Evolutionary conservation across 106 monocot genomes (phyloP), one percentile per base, ranked within the genome.

Genomic region (Cymbidium sinense): DNA sequence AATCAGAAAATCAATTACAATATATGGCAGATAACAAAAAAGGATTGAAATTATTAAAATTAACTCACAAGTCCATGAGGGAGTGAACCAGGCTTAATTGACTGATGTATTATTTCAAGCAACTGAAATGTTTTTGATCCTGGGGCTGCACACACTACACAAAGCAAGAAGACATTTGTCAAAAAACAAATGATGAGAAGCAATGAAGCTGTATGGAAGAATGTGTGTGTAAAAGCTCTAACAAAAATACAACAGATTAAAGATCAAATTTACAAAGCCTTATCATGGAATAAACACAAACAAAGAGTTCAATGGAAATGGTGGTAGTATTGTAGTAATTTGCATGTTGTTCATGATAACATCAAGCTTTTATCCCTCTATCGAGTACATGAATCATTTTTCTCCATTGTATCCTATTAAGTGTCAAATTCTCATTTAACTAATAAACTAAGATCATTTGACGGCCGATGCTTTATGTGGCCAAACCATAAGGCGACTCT

Each of bases 81-180:
- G 74, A 99, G 91, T 72, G 74, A 65, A 75, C 98, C 94, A 78
- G 81, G 85, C 70, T 87, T 79, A 55, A 81, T 51, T 80, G 87
- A 86, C 74, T 90, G 84, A 50, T 99, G 98, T 79, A 99, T 99
- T 78, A 99, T 86, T 83, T 99, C 98, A 84, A 99, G 98, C 76
- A 99, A 87, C 78, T 99, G 94, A 83, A 99, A 99, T 28, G 98
- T 99, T 87, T 99, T 99, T 21, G 98, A 99, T 78, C 98, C 98
- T 36, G 98, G 98, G 74, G 98, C 98, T 62, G 98, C 98, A 84
- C 98, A 99, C 98, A 94, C 98, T 99, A 86, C 86, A 92, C 34
- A 83, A 12, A 73, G 18, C 20, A 79, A 67, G 44, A 74, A 51
- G 36, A 50, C 6, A 19, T 67, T 37, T 50, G 27, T 34, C 21